Percentiles rank a stretch among this genome's conserved stretches.
phyloP scores from a whole-genome alignment of 2,329 filamentous ascomycete species.

The Davidsoniella neocaledoniae region DNA sequence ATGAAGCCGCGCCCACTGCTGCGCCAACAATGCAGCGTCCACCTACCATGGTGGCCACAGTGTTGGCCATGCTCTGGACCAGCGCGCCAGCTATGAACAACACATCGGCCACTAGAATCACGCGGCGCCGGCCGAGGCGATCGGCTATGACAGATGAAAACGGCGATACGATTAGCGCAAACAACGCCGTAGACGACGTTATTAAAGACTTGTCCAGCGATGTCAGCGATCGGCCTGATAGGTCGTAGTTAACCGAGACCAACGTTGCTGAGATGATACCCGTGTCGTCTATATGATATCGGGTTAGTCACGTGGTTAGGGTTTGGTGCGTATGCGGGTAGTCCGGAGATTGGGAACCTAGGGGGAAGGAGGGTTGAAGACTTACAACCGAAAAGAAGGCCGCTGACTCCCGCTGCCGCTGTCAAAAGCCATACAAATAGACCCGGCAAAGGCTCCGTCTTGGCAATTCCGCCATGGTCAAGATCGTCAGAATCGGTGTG shows the following conservation, averaged over 20 bases:
- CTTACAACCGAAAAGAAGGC: constrained; percentile 51
- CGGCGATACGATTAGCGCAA: constrained; percentile 47
- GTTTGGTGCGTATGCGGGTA: background rate
- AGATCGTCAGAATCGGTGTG: constrained; percentile 15
- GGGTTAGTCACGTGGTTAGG: background rate
- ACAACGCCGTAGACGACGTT: constrained; percentile 51
- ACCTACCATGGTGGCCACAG: constrained; percentile 46
- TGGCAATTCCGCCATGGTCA: constrained; percentile 16
- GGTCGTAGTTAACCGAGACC: constrained; percentile 43
- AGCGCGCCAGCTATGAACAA: constrained; percentile 54
- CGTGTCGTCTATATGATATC: constrained; percentile 35
- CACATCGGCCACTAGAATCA: constrained; percentile 45
- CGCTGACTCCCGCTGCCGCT: constrained; percentile 48
- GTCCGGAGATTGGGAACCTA: background rate
- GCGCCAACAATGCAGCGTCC: constrained; percentile 55
- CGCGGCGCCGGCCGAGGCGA: constrained; percentile 39
- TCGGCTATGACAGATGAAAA: constrained; percentile 49
- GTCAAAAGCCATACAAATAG: constrained; percentile 45
- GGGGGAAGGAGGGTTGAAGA: constrained; percentile 10
- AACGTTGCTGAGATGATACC: constrained; percentile 53
- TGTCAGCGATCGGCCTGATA: constrained; percentile 38
- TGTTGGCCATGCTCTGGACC: constrained; percentile 41
- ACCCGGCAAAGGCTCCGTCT: constrained; percentile 21
- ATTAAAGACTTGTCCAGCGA: constrained; percentile 54
- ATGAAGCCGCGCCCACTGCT: constrained; percentile 59